These are phyloP conservation scores for Daldinia eschscholtzii DNA, from an alignment of 2,329 filamentous ascomycete genomes.

Conservation along the genomic window DNA sequence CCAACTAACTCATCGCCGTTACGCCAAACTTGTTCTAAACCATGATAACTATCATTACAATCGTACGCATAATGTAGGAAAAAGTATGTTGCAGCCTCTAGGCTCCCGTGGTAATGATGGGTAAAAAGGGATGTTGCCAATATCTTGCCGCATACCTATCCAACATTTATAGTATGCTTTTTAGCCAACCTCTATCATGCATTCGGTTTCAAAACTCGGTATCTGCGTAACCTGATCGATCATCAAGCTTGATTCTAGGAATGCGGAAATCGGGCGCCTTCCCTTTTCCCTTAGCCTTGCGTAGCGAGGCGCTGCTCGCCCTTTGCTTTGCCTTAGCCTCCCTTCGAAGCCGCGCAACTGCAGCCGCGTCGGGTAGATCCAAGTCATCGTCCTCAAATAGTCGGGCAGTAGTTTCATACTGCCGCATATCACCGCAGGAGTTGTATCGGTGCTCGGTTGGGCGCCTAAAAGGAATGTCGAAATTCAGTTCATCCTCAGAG, in stretches of 20 bases:
- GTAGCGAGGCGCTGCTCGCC: conserved; percentile 22
- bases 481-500: conserved; percentile 47
- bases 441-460: conserved; percentile 25
- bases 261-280: conserved; percentile 19
- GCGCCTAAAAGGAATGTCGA: conserved; percentile 47
- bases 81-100: conserved; percentile 1
- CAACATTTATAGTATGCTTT: not conserved
- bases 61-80: conserved; percentile 20
- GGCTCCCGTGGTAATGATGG: not conserved
- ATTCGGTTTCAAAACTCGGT: conserved; percentile 19
- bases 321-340: conserved; percentile 33
- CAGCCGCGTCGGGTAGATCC: conserved; percentile 18
- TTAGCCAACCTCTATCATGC: not conserved
- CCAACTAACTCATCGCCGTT: conserved; percentile 17
- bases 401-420: conserved; percentile 14
- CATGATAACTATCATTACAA: conserved; percentile 30
- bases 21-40: conserved; percentile 34
- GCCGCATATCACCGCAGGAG: conserved; percentile 21
- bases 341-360: conserved; percentile 26
- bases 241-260: conserved; percentile 25
- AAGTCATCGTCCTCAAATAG: conserved; percentile 30
- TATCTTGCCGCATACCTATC: not conserved
- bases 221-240: conserved; percentile 32
- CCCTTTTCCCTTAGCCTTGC: conserved; percentile 31
- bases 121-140: conserved; percentile 7